phyloP scores from a whole-genome alignment of 768 basidiomycete genomes.

The Pleurotus pulmonarius region DNA sequence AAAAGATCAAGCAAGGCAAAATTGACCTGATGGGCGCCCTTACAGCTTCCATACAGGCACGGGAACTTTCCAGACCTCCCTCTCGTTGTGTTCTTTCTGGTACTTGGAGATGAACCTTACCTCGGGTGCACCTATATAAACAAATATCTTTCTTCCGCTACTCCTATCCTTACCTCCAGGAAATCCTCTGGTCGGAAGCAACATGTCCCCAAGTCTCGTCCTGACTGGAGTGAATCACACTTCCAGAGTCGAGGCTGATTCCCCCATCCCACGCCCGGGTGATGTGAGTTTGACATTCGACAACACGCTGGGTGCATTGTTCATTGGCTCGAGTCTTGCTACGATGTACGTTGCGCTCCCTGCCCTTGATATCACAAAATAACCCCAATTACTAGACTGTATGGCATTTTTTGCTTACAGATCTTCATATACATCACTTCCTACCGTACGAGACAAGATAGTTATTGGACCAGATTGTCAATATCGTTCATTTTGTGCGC shows the following conservation, averaged over 20 bases:
- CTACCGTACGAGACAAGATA: neutral
- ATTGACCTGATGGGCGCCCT: too few species aligned
- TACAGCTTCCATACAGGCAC: too few species aligned
- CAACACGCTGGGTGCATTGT: slow-evolving; percentile 8
- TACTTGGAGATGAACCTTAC: too few species aligned
- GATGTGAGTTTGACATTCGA: neutral
- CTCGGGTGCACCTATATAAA: too few species aligned
- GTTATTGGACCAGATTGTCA: neutral
- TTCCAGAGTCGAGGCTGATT: neutral
- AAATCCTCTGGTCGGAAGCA: too few species aligned
- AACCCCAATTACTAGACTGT: neutral
- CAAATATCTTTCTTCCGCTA: too few species aligned
- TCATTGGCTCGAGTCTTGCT: slow-evolving; percentile 1
- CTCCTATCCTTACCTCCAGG: too few species aligned
- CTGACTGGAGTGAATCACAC: too few species aligned
- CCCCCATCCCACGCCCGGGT: neutral
- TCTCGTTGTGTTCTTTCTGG: too few species aligned
- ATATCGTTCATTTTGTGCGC: slow-evolving; percentile 1
- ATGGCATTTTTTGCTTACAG: slow-evolving; percentile 7
- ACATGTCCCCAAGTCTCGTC: too few species aligned
- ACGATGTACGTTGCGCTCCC: neutral
- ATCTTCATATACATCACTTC: slow-evolving; percentile 9
- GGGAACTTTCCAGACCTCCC: too few species aligned
- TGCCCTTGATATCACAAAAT: neutral
- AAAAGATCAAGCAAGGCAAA: too few species aligned